Base-by-base conservation (phyloP, 371 early-diverging fungal genomes). In the Antonospora locustae region DNA sequence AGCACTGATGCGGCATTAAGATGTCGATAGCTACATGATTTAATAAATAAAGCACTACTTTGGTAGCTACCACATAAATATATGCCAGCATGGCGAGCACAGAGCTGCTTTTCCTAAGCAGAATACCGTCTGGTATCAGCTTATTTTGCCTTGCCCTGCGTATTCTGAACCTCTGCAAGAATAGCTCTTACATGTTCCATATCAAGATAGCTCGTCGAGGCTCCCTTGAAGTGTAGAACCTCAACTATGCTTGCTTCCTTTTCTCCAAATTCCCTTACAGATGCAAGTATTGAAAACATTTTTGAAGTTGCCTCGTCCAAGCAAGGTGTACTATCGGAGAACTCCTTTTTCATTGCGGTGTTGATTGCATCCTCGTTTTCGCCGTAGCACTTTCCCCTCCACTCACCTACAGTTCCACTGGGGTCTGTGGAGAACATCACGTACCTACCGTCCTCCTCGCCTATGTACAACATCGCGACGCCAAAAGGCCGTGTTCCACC, bases 401-500 rank as follows among this genome's bases (percentile, higher is more conserved):
- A 95, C 30, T 89, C 89, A 66, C 84, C 81, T 70, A 92, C 89
- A 76, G 93, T 94, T 49, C 96, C 98, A 19, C 88, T 87, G 2
- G 98, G 96, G 74, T 97, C 98, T 5, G 90, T 86, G 66, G 87
- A 89, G 72, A 88, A 92, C 37, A 97, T 78, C 71, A 87, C 88
- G 79, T 90, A 92, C 6, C 92, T 89, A 54, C 78, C 72, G 32
- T 83, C 80, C 29, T 81, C 77, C 67, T 90, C 88, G 19, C 98
- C 96, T 24, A 88, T 91, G 71, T 87, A 89, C 53, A 97, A 78
- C 71, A 94, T 88, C 14, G 90, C 88, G 3, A 92, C 92, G 51
- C 98, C 98, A 76, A 88, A 95, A 4, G 96, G 98, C 72, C 98
- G 85, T 53, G 91, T 77, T 73, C 87, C 91, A 77, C 90, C 93